These are phyloP conservation scores for Hypoxylon sp. DNA, from an alignment of 2,329 filamentous ascomycete species.

Conservation along the genomic window DNA sequence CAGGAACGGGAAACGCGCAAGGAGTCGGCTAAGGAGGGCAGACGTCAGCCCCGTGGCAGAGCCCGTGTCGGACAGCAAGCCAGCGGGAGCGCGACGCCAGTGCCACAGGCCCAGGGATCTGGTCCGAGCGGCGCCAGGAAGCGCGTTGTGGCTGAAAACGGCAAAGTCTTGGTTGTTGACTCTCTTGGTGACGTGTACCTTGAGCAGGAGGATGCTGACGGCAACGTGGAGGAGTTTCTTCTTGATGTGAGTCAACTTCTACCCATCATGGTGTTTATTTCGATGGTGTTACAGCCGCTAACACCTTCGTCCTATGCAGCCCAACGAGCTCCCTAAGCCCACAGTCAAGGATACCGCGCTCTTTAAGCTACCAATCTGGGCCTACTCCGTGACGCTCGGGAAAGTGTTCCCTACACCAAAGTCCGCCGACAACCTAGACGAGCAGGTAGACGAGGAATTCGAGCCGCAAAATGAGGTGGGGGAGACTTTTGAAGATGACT, in stretches of 20 bases:
- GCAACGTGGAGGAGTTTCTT: slow-evolving; percentile 83
- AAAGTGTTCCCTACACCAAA: slow-evolving; percentile 59
- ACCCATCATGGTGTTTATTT: not conserved
- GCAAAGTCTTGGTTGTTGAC: slow-evolving; percentile 94
- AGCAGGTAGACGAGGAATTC: slow-evolving; percentile 52
- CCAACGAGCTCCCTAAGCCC: slow-evolving; percentile 82
- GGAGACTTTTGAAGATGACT: slow-evolving; percentile 58
- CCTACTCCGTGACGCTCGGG: slow-evolving; percentile 70
- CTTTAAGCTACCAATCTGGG: slow-evolving; percentile 80
- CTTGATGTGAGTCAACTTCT: slow-evolving; percentile 78
- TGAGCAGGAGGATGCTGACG: slow-evolving; percentile 92
- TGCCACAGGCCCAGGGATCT: slow-evolving; percentile 63
- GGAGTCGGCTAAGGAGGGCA: slow-evolving; percentile 70
- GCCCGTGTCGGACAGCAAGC: slow-evolving; percentile 55
- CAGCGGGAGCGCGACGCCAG: slow-evolving; percentile 66
- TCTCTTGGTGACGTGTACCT: slow-evolving; percentile 92
- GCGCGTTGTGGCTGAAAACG: slow-evolving; percentile 92
- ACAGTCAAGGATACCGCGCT: slow-evolving; percentile 86
- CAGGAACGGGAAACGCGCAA: slow-evolving; percentile 88
- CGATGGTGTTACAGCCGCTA: slow-evolving; percentile 26
- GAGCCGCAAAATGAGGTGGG: slow-evolving; percentile 48
- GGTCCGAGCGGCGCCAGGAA: slow-evolving; percentile 83
- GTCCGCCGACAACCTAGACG: slow-evolving; percentile 48
- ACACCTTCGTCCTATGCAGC: slow-evolving; percentile 59
- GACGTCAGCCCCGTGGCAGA: slow-evolving; percentile 55